Percentiles rank a stretch among this genome's conserved stretches.
Conservation (phyloP, 371 early-diverging fungal species). For the Polyrhizophydium stewartii region DNA sequence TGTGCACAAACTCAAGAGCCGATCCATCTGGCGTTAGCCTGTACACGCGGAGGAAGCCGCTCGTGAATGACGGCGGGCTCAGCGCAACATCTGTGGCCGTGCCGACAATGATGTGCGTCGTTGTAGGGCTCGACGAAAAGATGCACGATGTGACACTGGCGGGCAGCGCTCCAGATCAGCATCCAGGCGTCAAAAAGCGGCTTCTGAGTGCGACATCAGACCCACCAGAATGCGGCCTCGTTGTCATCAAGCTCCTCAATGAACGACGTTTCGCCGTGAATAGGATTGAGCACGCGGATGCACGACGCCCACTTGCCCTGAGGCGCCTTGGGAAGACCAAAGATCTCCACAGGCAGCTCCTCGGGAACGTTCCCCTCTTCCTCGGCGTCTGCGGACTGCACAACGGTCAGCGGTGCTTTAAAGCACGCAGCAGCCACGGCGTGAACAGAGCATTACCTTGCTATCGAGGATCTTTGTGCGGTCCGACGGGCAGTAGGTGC, state of each 20-base stretch:
- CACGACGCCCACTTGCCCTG: slow-evolving; percentile 87
- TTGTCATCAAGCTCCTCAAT: slow-evolving; percentile 75
- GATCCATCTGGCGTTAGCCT: slow-evolving; percentile 59
- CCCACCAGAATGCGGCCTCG: slow-evolving; percentile 75
- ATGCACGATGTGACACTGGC: slow-evolving; percentile 61
- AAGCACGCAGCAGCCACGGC: neutral
- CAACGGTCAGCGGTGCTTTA: no score
- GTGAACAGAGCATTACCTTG: neutral
- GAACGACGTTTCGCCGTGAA: slow-evolving; percentile 68
- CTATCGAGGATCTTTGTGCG: neutral
- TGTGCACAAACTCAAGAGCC: slow-evolving; percentile 74
- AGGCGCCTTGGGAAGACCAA: slow-evolving; percentile 68
- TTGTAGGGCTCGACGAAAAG: slow-evolving; percentile 23
- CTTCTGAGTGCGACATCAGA: neutral
- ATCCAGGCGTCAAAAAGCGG: neutral
- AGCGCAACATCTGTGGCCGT: slow-evolving; percentile 71
- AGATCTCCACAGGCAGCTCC: slow-evolving; percentile 60
- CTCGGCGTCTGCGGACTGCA: slow-evolving; percentile 16
- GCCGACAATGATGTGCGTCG: slow-evolving; percentile 76
- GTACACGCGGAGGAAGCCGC: slow-evolving; percentile 75
- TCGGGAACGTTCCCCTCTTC: slow-evolving; percentile 38
- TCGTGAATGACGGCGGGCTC: slow-evolving; percentile 63
- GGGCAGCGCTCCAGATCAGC: slow-evolving; percentile 1
- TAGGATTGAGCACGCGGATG: slow-evolving; percentile 80
- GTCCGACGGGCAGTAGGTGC: slow-evolving; percentile 65